phyloP scores from a whole-genome alignment of 192 early-diverging fungal genomes.

The Coemansia sp. region DNA sequence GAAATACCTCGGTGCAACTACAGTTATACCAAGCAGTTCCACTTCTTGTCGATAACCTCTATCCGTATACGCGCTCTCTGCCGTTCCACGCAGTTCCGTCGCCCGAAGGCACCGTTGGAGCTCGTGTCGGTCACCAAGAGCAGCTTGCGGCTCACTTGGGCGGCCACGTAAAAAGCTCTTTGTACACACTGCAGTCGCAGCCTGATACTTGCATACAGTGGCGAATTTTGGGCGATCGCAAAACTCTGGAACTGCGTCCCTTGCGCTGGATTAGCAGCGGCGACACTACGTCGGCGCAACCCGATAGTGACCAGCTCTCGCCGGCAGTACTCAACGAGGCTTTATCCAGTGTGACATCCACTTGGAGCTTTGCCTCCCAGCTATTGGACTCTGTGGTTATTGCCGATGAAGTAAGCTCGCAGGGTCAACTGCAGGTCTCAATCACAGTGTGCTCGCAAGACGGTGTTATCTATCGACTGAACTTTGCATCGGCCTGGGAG shows the following conservation, averaged over 20 bases:
- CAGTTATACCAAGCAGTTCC: constrained; percentile 42
- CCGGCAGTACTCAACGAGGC: constrained; percentile 12
- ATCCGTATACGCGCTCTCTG: constrained; percentile 28
- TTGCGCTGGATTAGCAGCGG: constrained; percentile 36
- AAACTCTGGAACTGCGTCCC: constrained; percentile 45
- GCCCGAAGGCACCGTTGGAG: constrained; percentile 2
- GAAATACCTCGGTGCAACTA: constrained; percentile 23
- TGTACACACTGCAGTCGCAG: constrained; percentile 45
- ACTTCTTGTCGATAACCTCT: constrained; percentile 49
- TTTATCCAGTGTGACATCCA: constrained; percentile 20
- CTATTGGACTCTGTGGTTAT: constrained; percentile 30
- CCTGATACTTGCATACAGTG: constrained; percentile 52
- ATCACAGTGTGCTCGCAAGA: constrained; percentile 30
- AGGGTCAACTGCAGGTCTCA: constrained; percentile 20
- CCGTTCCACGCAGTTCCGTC: constrained; percentile 44
- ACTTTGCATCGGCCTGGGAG: constrained; percentile 41
- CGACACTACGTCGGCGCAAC: background rate
- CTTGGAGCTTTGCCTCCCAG: constrained; percentile 43
- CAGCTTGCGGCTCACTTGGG: constrained; percentile 41
- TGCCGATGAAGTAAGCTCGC: constrained; percentile 19
- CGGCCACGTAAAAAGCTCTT: constrained; percentile 18
- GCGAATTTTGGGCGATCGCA: constrained; percentile 45
- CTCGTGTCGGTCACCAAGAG: constrained; percentile 15
- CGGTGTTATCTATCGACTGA: constrained; percentile 39
- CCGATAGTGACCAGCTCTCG: background rate